phyloP scores from a whole-genome alignment of 192 early-diverging fungal genomes.

The Rhizophagus clarus region DNA sequence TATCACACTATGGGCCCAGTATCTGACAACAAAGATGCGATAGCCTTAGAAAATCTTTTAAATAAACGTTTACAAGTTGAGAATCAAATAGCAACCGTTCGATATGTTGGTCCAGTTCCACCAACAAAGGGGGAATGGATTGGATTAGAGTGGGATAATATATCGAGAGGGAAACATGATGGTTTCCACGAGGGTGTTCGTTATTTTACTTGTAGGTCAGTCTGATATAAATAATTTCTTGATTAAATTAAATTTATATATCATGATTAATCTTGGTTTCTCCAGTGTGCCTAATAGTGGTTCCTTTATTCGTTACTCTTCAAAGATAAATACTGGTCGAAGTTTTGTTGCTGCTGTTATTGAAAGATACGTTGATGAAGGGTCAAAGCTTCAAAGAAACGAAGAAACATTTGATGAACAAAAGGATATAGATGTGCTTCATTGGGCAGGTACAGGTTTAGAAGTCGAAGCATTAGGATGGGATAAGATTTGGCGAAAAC shows the following conservation, averaged over 20 bases:
- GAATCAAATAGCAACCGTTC: slow-evolving; percentile 45
- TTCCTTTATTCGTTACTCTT: slow-evolving; percentile 54
- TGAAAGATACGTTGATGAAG: slow-evolving; percentile 45
- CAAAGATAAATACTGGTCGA: slow-evolving; percentile 46
- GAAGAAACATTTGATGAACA: slow-evolving; percentile 31
- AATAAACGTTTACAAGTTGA: slow-evolving; percentile 49
- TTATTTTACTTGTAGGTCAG: slow-evolving; percentile 60
- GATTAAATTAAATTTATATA: not conserved
- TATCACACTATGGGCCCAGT: not conserved
- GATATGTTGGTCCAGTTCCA: slow-evolving; percentile 51
- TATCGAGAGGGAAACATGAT: slow-evolving; percentile 59
- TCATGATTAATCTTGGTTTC: not conserved
- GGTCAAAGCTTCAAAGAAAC: not conserved
- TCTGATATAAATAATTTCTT: not conserved
- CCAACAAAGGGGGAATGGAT: slow-evolving; percentile 57
- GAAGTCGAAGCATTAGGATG: slow-evolving; percentile 57
- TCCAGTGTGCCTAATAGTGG: slow-evolving; percentile 48
- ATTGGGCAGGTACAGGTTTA: slow-evolving; percentile 49
- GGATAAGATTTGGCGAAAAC: slow-evolving; percentile 49
- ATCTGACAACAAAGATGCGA: not conserved
- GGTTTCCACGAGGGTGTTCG: slow-evolving; percentile 51
- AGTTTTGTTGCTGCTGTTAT: slow-evolving; percentile 46
- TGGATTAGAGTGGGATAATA: slow-evolving; percentile 67
- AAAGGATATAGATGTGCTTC: slow-evolving; percentile 35
- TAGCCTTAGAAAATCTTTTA: not conserved